phyloP scores from a whole-genome alignment of 352 stramenopile species.

The Chrysophaeum taylorii region DNA sequence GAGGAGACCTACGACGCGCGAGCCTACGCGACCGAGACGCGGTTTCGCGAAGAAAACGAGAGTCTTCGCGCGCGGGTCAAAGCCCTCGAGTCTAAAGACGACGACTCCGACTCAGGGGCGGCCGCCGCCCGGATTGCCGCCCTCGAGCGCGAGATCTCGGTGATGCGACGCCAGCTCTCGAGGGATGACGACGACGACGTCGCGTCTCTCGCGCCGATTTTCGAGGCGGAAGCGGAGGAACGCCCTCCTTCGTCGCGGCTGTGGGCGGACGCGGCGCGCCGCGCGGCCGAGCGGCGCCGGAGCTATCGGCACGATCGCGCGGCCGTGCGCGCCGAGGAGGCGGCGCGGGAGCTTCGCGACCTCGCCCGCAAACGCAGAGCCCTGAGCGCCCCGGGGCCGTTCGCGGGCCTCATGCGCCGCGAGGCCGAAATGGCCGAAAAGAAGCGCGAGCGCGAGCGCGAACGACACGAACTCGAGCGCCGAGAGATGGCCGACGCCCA shows the following conservation, averaged over 20 bases:
- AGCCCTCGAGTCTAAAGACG: neutral
- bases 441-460: neutral
- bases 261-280: constrained; percentile 1
- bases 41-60: neutral
- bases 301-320: neutral
- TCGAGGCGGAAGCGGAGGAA: neutral
- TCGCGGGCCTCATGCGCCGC: constrained; percentile 7
- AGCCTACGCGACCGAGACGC: neutral
- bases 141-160: neutral
- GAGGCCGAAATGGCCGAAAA: neutral
- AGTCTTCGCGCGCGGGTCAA: neutral
- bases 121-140: neutral
- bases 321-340: neutral
- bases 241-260: neutral
- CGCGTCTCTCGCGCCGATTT: neutral
- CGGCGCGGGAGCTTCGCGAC: neutral
- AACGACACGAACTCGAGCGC: no score
- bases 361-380: neutral
- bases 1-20: neutral
- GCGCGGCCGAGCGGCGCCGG: neutral
- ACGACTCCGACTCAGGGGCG: neutral
- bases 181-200: neutral
- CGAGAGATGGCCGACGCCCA: no score
- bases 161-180: no score
- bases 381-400: neutral